Conservation (phyloP, 768 basidiomycete genomes). For the Mrakia blollopis region DNA sequence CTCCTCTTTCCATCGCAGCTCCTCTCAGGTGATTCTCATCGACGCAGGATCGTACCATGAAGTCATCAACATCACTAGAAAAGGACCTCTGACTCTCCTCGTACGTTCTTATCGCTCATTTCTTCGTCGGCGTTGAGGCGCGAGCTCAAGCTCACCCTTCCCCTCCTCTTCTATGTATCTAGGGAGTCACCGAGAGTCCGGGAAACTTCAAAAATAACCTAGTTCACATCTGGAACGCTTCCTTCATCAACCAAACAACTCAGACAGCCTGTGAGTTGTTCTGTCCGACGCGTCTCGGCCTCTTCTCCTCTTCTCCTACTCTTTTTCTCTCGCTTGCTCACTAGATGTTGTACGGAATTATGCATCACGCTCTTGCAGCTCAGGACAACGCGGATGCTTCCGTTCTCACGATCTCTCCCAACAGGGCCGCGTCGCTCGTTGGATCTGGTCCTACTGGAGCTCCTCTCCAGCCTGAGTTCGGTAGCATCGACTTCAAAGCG, state of each 20-base stretch:
- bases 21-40: constrained; percentile 51
- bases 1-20: constrained; percentile 42
- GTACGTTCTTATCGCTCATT: neutral
- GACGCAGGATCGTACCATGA: constrained; percentile 60
- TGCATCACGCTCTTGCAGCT: constrained; percentile 37
- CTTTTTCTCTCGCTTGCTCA: constrained; percentile 49
- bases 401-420: constrained; percentile 57
- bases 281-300: too few species aligned
- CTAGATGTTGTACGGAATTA: too few species aligned
- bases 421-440: constrained; percentile 56
- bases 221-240: constrained; percentile 33
- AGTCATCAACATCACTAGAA: neutral
- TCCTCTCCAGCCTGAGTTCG: constrained; percentile 53
- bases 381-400: constrained; percentile 58
- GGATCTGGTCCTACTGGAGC: constrained; percentile 60
- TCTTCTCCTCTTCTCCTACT: constrained; percentile 45
- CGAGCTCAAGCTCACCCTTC: neutral
- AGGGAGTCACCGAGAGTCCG: constrained; percentile 31
- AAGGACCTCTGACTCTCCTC: neutral
- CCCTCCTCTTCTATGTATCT: neutral
- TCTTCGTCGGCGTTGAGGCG: too few species aligned
- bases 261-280: constrained; percentile 35
- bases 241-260: constrained; percentile 35
- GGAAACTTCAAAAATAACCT: constrained; percentile 19
- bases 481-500: constrained; percentile 57